Conservation (phyloP, 371 early-diverging fungal genomes). For the Mucor saturninus region DNA sequence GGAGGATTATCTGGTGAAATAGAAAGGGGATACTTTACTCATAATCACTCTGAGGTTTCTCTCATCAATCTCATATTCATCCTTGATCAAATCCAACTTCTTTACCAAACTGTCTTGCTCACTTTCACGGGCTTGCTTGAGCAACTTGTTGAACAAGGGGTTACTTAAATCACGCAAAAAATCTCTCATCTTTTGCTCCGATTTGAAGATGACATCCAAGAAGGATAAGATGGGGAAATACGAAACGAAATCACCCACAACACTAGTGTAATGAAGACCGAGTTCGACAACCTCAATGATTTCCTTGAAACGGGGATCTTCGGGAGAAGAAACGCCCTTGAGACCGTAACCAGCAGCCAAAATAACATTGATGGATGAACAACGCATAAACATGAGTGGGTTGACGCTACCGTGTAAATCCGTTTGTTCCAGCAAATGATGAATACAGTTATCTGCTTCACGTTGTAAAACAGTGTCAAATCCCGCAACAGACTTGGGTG, state of each 20-base stretch:
- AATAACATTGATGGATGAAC: slow-evolving; percentile 13
- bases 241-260: slow-evolving; percentile 1
- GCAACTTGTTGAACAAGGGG: neutral
- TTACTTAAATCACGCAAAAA: neutral
- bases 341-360: slow-evolving; percentile 13
- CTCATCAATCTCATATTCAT: slow-evolving; percentile 16
- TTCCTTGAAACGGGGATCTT: slow-evolving; percentile 19
- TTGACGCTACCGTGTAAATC: slow-evolving; percentile 3
- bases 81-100: slow-evolving; percentile 17
- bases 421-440: slow-evolving; percentile 14
- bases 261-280: neutral
- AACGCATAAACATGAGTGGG: slow-evolving; percentile 15
- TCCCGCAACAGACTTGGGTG: slow-evolving; percentile 11
- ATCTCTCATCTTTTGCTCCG: slow-evolving; percentile 1
- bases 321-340: neutral
- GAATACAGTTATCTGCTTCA: slow-evolving; percentile 8
- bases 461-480: neutral
- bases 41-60: slow-evolving; percentile 18
- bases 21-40: slow-evolving; percentile 22
- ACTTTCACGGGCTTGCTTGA: slow-evolving; percentile 10
- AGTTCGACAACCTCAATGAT: slow-evolving; percentile 4
- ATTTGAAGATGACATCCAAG: slow-evolving; percentile 17
- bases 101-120: slow-evolving; percentile 14
- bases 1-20: neutral
- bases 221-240: slow-evolving; percentile 23